Evolutionary conservation across 2,329 filamentous ascomycete genomes (phyloP).

Genomic region (Ramularia endophylla): DNA sequence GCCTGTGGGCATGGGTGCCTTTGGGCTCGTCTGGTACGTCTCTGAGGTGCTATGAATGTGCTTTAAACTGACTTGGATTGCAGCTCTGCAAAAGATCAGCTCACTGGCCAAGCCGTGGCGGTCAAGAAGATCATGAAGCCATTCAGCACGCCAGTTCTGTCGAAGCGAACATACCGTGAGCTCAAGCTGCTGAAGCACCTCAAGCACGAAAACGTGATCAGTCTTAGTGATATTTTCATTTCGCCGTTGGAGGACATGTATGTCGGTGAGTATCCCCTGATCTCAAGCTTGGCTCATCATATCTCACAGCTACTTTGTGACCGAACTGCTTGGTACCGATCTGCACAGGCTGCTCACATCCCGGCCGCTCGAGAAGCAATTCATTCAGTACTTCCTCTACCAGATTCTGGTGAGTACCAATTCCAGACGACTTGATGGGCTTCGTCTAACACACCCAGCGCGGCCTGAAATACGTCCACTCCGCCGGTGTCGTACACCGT

Average conservation of each 20-base stretch:
- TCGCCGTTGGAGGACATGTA: slow-evolving; percentile 98
- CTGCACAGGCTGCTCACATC: slow-evolving; percentile 93
- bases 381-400: slow-evolving; percentile 99
- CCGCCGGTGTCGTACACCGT: slow-evolving; percentile 93
- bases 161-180: slow-evolving; percentile 96
- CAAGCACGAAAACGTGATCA: slow-evolving; percentile 97
- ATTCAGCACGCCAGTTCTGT: slow-evolving; percentile 97
- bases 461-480: slow-evolving; percentile 98
- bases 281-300: slow-evolving; percentile 19
- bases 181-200: slow-evolving; percentile 96
- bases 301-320: slow-evolving; percentile 80
- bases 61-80: slow-evolving; percentile 11
- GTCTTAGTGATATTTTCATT: slow-evolving; percentile 98
- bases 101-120: slow-evolving; percentile 92
- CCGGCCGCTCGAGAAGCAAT: slow-evolving; percentile 95
- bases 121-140: slow-evolving; percentile 99
- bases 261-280: slow-evolving; percentile 28
- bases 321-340: slow-evolving; percentile 93
- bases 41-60: neutral
- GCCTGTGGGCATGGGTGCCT: slow-evolving; percentile 98
- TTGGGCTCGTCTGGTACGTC: slow-evolving; percentile 86
- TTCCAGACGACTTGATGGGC: neutral
- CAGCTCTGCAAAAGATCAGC: slow-evolving; percentile 95
- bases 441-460: slow-evolving; percentile 51
- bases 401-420: slow-evolving; percentile 76